Base-by-base conservation (phyloP, 768 basidiomycete genomes). In the Amanita brunnescens region DNA sequence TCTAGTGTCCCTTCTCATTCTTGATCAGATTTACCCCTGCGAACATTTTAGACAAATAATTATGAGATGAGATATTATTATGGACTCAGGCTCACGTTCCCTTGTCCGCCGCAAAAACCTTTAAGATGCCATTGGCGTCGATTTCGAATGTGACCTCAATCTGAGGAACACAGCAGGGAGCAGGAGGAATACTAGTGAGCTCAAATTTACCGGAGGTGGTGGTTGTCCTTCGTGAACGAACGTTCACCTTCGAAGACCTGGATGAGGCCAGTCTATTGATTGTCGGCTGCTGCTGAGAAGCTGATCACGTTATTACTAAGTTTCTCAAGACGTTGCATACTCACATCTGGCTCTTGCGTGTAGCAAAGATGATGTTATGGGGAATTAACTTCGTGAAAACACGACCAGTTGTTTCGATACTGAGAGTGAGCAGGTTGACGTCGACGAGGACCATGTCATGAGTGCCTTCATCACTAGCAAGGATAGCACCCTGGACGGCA, bases 221-320 rank as follows among this genome's bases (percentile, higher is more conserved):
- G 95, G 81, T 96, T 97, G 73, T 97, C 95, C 82, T 95, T 95
- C 58, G 95, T 97, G 62, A 96, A 73, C 41, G 91, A 83, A 64
- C 95, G 92, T 74, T 97, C 94, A 68, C 94, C 94, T 77, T 97
- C 94, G 67, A 76, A 97, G 57, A 98, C 95, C 70, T 98, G 94
- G 70, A 98, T 94, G 44, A 96, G 72, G 60, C 97, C 94, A 47
- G 91, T 93, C 42, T 89, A 91, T 72, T 97, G 87, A 76, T 91
- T 91, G 63, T 92, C 89, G 47, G 89, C 85, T 46, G 88, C 87
- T 18, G 85, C 86, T 5, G 84, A 86, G 75, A 88, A 90, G 64
- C 74, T 77, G 56, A 57, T 46, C 4, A 44, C 6, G 21, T 29
- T 49, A 57, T 64, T 63, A 30, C 29, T 23, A 6, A 30, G 34